Base-by-base conservation (phyloP, 108 stramenopile species). In the Pseudonitzschia delicatissima region DNA sequence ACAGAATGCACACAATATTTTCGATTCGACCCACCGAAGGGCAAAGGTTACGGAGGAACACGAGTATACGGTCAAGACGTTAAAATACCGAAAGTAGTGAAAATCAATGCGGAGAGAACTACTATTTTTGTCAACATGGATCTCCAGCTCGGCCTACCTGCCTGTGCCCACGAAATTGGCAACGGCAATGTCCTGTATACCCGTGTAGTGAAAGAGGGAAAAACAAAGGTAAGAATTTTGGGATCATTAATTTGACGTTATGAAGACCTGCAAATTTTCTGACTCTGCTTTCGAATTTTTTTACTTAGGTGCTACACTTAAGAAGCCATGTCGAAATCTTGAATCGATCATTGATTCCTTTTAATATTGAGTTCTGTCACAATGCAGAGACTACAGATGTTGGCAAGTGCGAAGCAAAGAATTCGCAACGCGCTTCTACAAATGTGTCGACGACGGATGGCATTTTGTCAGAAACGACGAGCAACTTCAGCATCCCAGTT, bases 1-100 rank as follows among this genome's bases (percentile, higher is more conserved):
- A 64, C 63, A 27, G 84, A 82, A 39, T 71, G 72, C 4, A 80
- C 83, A 13, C 77, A 83, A 50, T 90, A 88, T 62, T 94, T 94
- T 58, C 82, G 82, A 17, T 94, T 94, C 49, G 78, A 85, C 20
- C 85, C 85, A 35, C 84, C 64, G 66, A 74, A 45, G 29, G 83
- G 75, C 18, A 51, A 53, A 8, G 93, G 93, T 6, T 78, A 66
- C 28, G 93, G 90, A 18, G 93, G 90, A 13, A 77, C 60, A 39
- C 72, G 90, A 40, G 62, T 71, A 39, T 94, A 94, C 68, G 93
- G 93, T 15, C 88, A 91, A 71, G 93, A 94, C 71, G 69, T 88
- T 17, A 66, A 48, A 34, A 66, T 74, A 37, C 62, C 72, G 28
- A 94, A 91, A 65, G 57, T 65, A 17, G 48, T 94, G 8, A 68